Base-by-base conservation (phyloP, 164 flowering plant species). In the Chimonanthus praecox region DNA sequence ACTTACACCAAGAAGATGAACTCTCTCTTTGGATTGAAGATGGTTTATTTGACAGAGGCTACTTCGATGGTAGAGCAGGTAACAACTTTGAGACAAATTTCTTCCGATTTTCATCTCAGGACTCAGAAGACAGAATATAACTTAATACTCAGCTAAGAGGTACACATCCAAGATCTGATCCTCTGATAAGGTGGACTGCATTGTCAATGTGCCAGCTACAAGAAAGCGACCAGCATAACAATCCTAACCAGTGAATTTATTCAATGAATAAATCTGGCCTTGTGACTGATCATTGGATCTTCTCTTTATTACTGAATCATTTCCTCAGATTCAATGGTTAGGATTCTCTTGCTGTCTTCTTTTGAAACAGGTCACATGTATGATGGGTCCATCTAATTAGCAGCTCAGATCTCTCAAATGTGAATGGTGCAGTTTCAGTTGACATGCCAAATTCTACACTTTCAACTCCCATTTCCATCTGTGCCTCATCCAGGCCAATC, bases 41-140 rank as follows among this genome's bases (percentile, higher is more conserved):
- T 82, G 79, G 6, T 71, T 49, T 84, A 77, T 81, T 77, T 87
- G 18, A 79, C 91, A 47, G 81, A 86, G 77, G 86, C 91, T 47
- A 81, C 88, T 69, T 78, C 91, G 2, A 80, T 87, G 83, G 89
- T 88, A 45, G 87, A 90, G 85, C 87, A 90, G 88, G 94, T 87
- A 74, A 44, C 5, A 60, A 15, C 43, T 47, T n/a, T n/a, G 16
- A 6, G 49, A 45, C 5, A 71, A 58, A 33, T 33, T 33, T 58
- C 64, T 20, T 21, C 11, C 6, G 16, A 58, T 13, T 70, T 15
- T 5, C 43, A n/a, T 20, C 13, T 63, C 21, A 33, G 11, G 60
- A 8, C 60, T 54, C 11, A 2, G 11, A n/a, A 54, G 11, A 54
- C 2, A 4, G 11, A 4, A 54, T 21, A 9, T 9, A n/a, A 20